Evolutionary conservation across 2,329 filamentous ascomycete species (phyloP), one percentile per base, ranked within the genome.

Genomic region (Colletotrichum sp.): DNA sequence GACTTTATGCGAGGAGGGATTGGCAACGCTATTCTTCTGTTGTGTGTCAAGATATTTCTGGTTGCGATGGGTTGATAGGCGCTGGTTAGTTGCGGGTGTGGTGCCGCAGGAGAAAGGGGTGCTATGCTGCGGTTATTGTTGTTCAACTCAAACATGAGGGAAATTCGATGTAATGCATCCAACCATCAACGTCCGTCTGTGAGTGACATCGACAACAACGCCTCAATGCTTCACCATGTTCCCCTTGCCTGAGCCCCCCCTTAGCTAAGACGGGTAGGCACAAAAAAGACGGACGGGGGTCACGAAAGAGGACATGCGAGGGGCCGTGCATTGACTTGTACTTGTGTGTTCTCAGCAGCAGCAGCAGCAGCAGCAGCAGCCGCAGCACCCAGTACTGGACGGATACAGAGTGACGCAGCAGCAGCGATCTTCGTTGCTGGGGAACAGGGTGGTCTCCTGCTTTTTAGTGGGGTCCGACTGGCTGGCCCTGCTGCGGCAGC

Each of bases 401-500:
- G 25, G 44, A 48, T 48, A 48, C 36, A 61, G 36, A 75, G 55
- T 70, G 74, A 57, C 66, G 68, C 74, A 60, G 60, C 65, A 75
- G 69, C 74, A 76, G 74, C 74, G 74, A 71, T 74, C 60, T 70
- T 74, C 55, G 75, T 76, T 77, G 75, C 75, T 77, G 68, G 75
- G 75, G 72, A 77, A 77, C 72, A 76, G 68, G 64, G 72, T 68
- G 44, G 57, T 63, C 36, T 64, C 75, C 59, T 64, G 59, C 22
- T 65, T 66, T 65, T 30, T 32, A 66, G 68, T 64, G 69, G 72
- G 66, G 66, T 34, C 13, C n/a, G 36, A 68, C 59, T 36, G 36
- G 9, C 16, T n/a, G 22, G 34, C 16, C 16, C 22, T 30, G 32
- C 66, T 27, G 52, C 66, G 27, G 66, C 66, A 60, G 66, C 32